Base-by-base conservation (phyloP, 306 rosid species). In the Trichosanthes cucumerina region DNA sequence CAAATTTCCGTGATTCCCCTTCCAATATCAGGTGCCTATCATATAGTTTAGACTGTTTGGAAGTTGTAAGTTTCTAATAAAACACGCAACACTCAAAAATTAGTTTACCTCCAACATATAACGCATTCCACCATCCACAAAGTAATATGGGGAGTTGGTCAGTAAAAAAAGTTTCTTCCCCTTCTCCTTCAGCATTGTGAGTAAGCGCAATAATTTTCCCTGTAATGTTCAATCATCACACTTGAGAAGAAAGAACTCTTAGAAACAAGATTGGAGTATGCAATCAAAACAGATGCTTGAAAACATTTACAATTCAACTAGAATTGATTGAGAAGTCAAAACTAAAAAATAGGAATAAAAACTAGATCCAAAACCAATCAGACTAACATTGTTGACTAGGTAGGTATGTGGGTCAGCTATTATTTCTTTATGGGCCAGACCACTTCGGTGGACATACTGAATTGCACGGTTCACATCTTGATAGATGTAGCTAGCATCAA, bases 61-160 rank as follows among this genome's bases (percentile, higher is more conserved):
- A 66, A 38, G 49, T 38, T 38, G 74, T 19, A 21, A 38, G 50
- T 38, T 31, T 18, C 28, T 36, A 18, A 41, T 62, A 62, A 26
- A 21, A 21, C 3, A 10, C 16, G 46, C 14, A 59, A 47, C n/a
- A n/a, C 56, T 24, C 19, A 46, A 46, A 26, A 13, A 47, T 24
- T 44, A 80, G 80, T 31, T 85, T 87, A 95, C 98, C 97, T 90
- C 88, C 88, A 92, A 82, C 91, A 95, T 82, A 85, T 81, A 95
- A 77, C 88, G 92, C 97, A 95, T 95, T 75, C 98, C 98, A 73
- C 91, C 95, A 87, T 95, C 95, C 82, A 95, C 98, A 88, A 95
- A 95, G 88, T 83, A 80, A 82, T 82, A 92, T 60, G 98, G 98
- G 82, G 98, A 95, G 83, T 95, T 95, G 49, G 97, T 95, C 86